Conservation (phyloP, 2,329 filamentous ascomycete genomes). For the Xylariaceae sp. region DNA sequence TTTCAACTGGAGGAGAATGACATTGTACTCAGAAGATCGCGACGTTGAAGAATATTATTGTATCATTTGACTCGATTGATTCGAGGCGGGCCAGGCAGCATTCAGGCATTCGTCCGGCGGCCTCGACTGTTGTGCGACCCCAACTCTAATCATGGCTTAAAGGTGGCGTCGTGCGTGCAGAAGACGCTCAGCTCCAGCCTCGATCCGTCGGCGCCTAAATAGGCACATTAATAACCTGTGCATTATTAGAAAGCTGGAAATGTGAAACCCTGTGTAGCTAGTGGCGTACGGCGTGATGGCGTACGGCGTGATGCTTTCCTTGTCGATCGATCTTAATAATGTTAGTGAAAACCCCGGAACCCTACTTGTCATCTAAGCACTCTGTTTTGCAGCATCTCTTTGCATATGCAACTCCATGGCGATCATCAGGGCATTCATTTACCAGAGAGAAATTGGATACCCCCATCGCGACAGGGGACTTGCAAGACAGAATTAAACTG, state of each 20-base stretch:
- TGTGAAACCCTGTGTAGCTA: too few species aligned
- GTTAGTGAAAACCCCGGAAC: conserved; percentile 2
- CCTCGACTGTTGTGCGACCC: conserved; percentile 16
- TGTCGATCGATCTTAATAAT: not conserved
- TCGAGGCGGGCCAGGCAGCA: conserved; percentile 10
- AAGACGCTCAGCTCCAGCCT: not conserved
- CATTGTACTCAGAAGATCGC: conserved; percentile 9
- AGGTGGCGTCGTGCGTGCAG: conserved; percentile 9
- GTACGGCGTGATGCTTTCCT: not conserved
- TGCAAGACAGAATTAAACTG: conserved; percentile 45
- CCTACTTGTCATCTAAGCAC: conserved; percentile 1
- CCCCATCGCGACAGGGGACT: conserved; percentile 22
- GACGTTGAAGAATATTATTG: conserved; percentile 10
- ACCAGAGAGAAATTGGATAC: conserved; percentile 17
- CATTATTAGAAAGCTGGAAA: not conserved
- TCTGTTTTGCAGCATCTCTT: conserved; percentile 1
- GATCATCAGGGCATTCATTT: conserved; percentile 4
- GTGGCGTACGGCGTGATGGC: too few species aligned
- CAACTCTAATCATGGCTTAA: conserved; percentile 6
- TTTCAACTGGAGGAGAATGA: conserved; percentile 8
- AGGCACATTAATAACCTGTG: not conserved
- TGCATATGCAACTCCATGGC: conserved; percentile 2
- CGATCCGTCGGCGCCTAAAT: not conserved
- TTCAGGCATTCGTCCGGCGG: conserved; percentile 13
- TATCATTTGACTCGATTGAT: conserved; percentile 7